phyloP scores from a whole-genome alignment of 2,329 filamentous ascomycete species.

The Diaporthe nobilis region DNA sequence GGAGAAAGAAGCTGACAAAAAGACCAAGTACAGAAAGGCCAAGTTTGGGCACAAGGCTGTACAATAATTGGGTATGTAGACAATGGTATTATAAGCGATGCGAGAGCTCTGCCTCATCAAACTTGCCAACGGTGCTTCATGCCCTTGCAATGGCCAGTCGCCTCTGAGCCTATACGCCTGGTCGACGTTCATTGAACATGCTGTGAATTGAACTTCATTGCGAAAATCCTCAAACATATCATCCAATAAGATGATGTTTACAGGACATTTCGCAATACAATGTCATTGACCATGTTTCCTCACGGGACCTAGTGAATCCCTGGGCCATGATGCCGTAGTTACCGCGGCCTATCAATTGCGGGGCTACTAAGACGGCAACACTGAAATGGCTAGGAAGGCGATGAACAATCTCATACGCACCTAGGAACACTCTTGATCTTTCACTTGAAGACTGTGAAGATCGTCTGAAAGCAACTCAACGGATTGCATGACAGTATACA shows the following conservation, averaged over 20 bases:
- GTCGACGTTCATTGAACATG: no score
- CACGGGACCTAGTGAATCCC: neutral
- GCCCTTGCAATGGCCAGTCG: neutral
- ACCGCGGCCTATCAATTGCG: conserved; percentile 31
- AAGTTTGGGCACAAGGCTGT: conserved; percentile 42
- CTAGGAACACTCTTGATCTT: neutral
- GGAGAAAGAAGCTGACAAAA: conserved; percentile 51
- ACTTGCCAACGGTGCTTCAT: neutral
- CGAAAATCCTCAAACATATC: neutral
- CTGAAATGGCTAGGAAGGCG: neutral
- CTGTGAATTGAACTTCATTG: neutral
- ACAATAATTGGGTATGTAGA: conserved; percentile 40
- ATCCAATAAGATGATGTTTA: neutral
- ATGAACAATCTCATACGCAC: neutral
- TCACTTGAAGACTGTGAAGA: neutral
- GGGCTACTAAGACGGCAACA: conserved; percentile 27
- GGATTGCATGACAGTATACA: no score
- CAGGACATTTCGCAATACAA: neutral
- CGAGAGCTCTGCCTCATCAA: neutral
- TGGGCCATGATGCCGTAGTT: conserved; percentile 20
- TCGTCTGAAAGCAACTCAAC: neutral
- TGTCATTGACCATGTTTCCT: neutral
- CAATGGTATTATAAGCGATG: neutral
- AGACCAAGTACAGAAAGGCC: conserved; percentile 45
- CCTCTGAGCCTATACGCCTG: neutral